phyloP scores from a whole-genome alignment of 306 rosid species.

The Psophocarpus tetragonolobus region DNA sequence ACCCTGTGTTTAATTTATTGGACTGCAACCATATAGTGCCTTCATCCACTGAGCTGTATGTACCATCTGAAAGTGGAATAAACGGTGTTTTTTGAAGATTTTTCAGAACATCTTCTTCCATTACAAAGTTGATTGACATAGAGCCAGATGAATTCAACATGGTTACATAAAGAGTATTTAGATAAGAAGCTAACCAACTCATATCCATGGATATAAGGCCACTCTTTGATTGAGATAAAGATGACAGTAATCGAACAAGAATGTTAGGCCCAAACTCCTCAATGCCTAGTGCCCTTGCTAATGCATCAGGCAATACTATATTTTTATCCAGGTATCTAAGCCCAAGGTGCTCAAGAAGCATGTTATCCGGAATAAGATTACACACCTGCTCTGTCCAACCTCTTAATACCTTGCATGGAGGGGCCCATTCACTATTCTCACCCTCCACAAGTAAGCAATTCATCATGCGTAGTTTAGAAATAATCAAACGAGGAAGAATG shows the following conservation, averaged over 20 bases:
- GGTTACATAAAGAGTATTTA: constrained; percentile 54
- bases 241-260: constrained; percentile 59
- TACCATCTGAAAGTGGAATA: constrained; percentile 93
- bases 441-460: constrained; percentile 87
- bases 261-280: constrained; percentile 81
- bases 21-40: constrained; percentile 87
- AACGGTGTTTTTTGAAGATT: constrained; percentile 57
- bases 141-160: constrained; percentile 51
- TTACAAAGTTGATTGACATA: constrained; percentile 42
- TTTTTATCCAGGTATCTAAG: constrained; percentile 76
- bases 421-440: constrained; percentile 62
- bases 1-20: constrained; percentile 49
- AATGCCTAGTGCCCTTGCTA: constrained; percentile 78
- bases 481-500: constrained; percentile 77
- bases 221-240: constrained; percentile 52
- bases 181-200: constrained; percentile 77
- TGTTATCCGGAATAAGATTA: constrained; percentile 60
- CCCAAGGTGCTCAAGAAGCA: constrained; percentile 76
- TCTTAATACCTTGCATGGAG: constrained; percentile 87
- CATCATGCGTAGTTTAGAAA: constrained; percentile 68
- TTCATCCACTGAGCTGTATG: constrained; percentile 65
- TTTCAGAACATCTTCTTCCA: constrained; percentile 47
- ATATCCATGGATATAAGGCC: constrained; percentile 60
- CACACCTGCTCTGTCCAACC: constrained; percentile 86
- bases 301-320: constrained; percentile 60